These are phyloP conservation scores for Jasminum sambac DNA, from an alignment of 257 asterid species.

Conservation along the genomic window DNA sequence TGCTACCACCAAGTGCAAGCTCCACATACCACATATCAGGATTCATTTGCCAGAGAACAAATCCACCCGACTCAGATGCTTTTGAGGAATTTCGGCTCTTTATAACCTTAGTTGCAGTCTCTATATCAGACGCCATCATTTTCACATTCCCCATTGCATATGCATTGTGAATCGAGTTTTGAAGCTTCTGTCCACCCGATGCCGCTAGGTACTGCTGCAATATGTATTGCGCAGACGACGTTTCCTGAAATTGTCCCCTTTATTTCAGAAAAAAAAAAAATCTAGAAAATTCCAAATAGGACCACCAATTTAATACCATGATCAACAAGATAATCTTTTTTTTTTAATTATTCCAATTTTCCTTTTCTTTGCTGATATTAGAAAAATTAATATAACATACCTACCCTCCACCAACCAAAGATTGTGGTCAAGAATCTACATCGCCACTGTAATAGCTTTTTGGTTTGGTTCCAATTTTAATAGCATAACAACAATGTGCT, in stretches of 20 bases:
- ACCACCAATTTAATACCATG: slow-evolving; percentile 14
- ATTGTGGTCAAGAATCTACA: slow-evolving; percentile 9
- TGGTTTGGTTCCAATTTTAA: background rate
- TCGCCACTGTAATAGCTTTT: background rate
- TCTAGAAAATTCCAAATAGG: slow-evolving; percentile 20
- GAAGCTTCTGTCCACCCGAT: slow-evolving; percentile 75
- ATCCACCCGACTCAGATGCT: slow-evolving; percentile 63
- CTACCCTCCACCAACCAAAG: slow-evolving; percentile 25
- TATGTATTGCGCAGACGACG: slow-evolving; percentile 82
- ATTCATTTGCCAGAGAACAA: slow-evolving; percentile 87
- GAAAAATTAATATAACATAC: slow-evolving; percentile 17
- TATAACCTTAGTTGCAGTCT: slow-evolving; percentile 73
- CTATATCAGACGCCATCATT: slow-evolving; percentile 74
- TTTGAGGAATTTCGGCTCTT: slow-evolving; percentile 56
- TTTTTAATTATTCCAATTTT: slow-evolving; percentile 1
- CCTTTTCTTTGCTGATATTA: slow-evolving; percentile 15
- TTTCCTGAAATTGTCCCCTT: slow-evolving; percentile 45
- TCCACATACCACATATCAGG: slow-evolving; percentile 88
- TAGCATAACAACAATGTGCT: background rate
- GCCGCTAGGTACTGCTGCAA: slow-evolving; percentile 81
- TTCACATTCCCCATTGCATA: slow-evolving; percentile 81
- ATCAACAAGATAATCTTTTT: slow-evolving; percentile 11
- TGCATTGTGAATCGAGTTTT: slow-evolving; percentile 61
- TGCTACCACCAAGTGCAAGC: slow-evolving; percentile 74
- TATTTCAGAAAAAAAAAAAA: background rate